A percentile compares a stretch with the other conserved stretches of the same genome.
These are phyloP conservation scores for Jacaranda mimosifolia DNA, from an alignment of 257 asterid species.

Conservation along the genomic window DNA sequence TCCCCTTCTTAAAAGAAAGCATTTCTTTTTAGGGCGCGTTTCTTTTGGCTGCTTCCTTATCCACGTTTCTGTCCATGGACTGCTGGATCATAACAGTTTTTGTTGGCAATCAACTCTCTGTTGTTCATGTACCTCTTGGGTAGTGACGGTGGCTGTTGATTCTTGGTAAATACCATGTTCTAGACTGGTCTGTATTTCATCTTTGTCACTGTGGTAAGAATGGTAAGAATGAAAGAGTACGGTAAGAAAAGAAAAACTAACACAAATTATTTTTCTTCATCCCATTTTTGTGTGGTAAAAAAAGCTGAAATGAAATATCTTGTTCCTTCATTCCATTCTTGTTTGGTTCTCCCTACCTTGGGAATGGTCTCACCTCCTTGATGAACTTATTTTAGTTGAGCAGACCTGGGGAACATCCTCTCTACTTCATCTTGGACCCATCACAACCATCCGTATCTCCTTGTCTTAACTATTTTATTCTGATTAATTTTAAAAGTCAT, in stretches of 20 bases:
- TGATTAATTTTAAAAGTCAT: not conserved
- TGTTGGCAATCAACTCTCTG: not conserved
- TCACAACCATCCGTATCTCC: conserved; percentile 13
- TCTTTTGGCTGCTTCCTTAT: too few relatives aligned
- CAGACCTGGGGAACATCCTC: not conserved
- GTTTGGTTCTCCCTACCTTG: not conserved
- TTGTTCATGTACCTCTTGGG: conserved; percentile 8
- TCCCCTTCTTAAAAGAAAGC: too few relatives aligned
- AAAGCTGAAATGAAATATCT: too few relatives aligned
- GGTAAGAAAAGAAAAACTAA: not conserved
- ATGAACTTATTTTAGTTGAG: not conserved
- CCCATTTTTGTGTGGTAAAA: too few relatives aligned
- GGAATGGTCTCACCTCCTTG: not conserved
- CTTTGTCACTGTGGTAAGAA: too few relatives aligned
- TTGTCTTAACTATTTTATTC: not conserved
- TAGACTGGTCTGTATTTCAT: too few relatives aligned
- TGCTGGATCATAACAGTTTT: not conserved
- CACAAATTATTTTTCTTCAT: not conserved
- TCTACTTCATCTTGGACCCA: not conserved
- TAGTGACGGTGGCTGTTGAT: conserved; percentile 3
- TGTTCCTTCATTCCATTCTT: not conserved
- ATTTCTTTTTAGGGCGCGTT: too few relatives aligned
- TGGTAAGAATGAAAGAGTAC: not conserved
- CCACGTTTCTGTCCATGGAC: too few relatives aligned
- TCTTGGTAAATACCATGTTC: conserved; percentile 26